phyloP scores from a whole-genome alignment of 2,329 filamentous ascomycete genomes.

The Ciborinia camelliae region DNA sequence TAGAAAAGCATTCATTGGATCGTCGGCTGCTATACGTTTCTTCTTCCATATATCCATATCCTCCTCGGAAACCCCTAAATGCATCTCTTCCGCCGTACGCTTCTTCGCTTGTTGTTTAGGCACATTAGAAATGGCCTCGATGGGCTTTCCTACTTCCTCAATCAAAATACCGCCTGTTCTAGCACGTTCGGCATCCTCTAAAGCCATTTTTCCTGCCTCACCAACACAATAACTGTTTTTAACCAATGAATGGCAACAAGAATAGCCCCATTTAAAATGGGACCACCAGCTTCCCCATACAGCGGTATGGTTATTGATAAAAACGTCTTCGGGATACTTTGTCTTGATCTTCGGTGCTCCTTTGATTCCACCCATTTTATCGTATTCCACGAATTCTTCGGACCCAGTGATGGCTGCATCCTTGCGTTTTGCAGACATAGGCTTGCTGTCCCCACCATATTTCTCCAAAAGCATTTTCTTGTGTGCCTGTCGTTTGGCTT shows the following conservation, averaged over 20 bases:
- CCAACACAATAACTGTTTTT: constrained; percentile 99
- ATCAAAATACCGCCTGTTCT: constrained; percentile 44
- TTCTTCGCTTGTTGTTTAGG: constrained; percentile 52
- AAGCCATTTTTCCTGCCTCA: constrained; percentile 77
- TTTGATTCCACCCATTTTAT: constrained; percentile 85
- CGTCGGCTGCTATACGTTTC: constrained; percentile 68
- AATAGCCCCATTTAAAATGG: constrained; percentile 92
- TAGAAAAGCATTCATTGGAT: constrained; percentile 82
- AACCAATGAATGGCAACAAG: constrained; percentile 87
- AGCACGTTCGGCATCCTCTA: constrained; percentile 69
- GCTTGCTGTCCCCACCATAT: constrained; percentile 69
- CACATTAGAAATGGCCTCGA: constrained; percentile 27
- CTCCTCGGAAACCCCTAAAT: constrained; percentile 72
- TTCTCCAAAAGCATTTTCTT: constrained; percentile 72
- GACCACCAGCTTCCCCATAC: constrained; percentile 99
- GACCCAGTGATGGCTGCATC: constrained; percentile 72
- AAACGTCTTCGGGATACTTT: constrained; percentile 86
- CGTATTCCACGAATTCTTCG: constrained; percentile 90
- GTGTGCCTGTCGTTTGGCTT: constrained; percentile 63
- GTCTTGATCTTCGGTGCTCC: constrained; percentile 79
- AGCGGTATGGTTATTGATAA: constrained; percentile 85
- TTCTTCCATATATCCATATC: constrained; percentile 83
- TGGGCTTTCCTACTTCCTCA: constrained; percentile 37
- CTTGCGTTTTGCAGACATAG: constrained; percentile 58
- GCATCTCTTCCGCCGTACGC: constrained; percentile 74